phyloP scores from a whole-genome alignment of 805 yeast genomes.

The Candida ascalaphidarum region DNA sequence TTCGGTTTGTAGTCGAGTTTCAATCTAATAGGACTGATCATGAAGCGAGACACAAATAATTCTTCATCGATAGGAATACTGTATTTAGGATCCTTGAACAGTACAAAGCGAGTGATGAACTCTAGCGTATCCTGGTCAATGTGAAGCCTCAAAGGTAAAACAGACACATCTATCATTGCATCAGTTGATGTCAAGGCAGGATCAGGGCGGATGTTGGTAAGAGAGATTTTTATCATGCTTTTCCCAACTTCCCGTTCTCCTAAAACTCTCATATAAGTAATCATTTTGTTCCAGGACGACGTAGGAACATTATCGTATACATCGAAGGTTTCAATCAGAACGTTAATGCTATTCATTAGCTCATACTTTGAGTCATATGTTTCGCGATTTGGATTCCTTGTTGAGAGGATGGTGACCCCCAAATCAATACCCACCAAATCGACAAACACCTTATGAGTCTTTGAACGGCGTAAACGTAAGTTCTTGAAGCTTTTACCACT shows the following conservation, averaged over 20 bases:
- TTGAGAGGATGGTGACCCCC: slow-evolving; percentile 35
- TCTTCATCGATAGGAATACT: slow-evolving; percentile 58
- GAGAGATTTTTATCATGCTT: slow-evolving; percentile 46
- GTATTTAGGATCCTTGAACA: slow-evolving; percentile 67
- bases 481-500: slow-evolving; percentile 30
- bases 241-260: slow-evolving; percentile 67
- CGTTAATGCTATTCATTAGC: slow-evolving; percentile 37
- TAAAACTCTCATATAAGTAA: slow-evolving; percentile 57
- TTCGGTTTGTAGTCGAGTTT: slow-evolving; percentile 89
- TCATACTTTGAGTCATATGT: slow-evolving; percentile 31
- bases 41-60: slow-evolving; percentile 59
- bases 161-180: slow-evolving; percentile 39
- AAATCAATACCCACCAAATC: slow-evolving; percentile 48
- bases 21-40: slow-evolving; percentile 49
- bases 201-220: slow-evolving; percentile 60
- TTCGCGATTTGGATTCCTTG: slow-evolving; percentile 37
- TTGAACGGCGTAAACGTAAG: slow-evolving; percentile 59
- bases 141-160: slow-evolving; percentile 73
- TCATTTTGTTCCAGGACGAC: slow-evolving; percentile 86
- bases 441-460: slow-evolving; percentile 46
- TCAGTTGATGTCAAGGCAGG: slow-evolving; percentile 62
- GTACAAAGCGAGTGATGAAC: slow-evolving; percentile 70
- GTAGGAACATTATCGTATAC: slow-evolving; percentile 73
- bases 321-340: slow-evolving; percentile 47
- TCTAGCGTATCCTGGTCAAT: slow-evolving; percentile 93